Evolutionary conservation across 1,284 basidiomycete genomes (phyloP).

Genomic region (Sanguinoderma infundibulare): DNA sequence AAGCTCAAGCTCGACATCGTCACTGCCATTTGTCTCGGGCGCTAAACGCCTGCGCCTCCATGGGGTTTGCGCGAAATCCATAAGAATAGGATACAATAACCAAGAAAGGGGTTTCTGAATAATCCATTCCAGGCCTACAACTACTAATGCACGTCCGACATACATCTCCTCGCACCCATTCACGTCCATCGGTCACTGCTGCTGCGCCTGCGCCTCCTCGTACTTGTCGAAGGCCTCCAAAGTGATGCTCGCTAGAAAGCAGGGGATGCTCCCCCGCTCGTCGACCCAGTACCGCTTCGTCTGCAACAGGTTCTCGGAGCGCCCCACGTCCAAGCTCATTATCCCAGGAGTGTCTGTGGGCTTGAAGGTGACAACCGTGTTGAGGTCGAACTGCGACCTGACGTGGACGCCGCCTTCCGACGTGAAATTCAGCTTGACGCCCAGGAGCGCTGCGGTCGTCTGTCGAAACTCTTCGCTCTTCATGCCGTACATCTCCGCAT

Average conservation of each 20-base stretch:
- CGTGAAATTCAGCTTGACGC: constrained; percentile 84
- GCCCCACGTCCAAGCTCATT: constrained; percentile 74
- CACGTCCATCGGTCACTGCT: neutral
- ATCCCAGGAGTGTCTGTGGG: constrained; percentile 48
- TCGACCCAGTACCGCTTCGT: constrained; percentile 77
- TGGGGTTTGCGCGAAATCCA: no score
- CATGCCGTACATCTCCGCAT: constrained; percentile 61
- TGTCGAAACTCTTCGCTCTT: constrained; percentile 85
- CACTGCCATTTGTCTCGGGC: no score
- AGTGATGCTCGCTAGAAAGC: constrained; percentile 77
- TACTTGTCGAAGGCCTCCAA: constrained; percentile 69
- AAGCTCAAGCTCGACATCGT: no score
- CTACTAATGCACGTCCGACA: neutral
- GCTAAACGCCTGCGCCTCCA: no score
- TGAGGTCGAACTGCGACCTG: constrained; percentile 79
- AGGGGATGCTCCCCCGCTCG: constrained; percentile 73
- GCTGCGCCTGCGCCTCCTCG: constrained; percentile 20
- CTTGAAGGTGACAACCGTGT: constrained; percentile 74
- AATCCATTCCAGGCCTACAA: no score
- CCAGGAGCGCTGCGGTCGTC: constrained; percentile 79
- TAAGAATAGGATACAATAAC: no score
- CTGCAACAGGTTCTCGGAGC: constrained; percentile 67
- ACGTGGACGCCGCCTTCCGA: constrained; percentile 84
- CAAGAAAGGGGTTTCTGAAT: no score
- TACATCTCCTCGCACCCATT: no score